Evolutionary conservation across 371 early-diverging fungal species (phyloP), one percentile per base, ranked within the genome.

Genomic region (Smittium culicis): DNA sequence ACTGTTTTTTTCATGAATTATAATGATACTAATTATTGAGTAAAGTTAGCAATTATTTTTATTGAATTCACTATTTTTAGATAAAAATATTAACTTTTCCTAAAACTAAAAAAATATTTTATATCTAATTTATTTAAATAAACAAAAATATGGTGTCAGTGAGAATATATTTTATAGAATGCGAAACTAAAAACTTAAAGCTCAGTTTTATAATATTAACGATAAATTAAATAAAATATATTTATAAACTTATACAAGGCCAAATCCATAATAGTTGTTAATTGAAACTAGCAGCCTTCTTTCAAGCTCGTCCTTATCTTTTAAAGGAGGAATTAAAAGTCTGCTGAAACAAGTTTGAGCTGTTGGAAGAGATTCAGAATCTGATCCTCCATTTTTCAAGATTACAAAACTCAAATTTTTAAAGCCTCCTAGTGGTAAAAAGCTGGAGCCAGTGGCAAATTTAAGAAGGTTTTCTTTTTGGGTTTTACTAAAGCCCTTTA

Each of bases 311-410:
- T 87, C 86, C 63, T 85, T 83, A 24, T 83, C 74, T 3, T 77
- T 71, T 68, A 96, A 97, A 72, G 94, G 94, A 27, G 95, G 94
- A 34, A 98, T 76, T 34, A 97, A 76, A n/a, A 98, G 72, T 1
- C 91, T 84, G 63, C 92, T 93, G 73, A 96, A 98, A 74, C 93
- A 93, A 14, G 92, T 92, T 70, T 88, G 80, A 0, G 91, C 86
- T 0, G 94, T 90, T 0, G 87, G 87, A 56, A 86, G 64, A 72
- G 92, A 75, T 58, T 93, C 91, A 28, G 89, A 87, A 70, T 96
- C 95, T 1, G 93, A n/a, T 5, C n/a, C 90, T 1, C 97, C 97
- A 72, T 95, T 94, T 55, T 90, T 82, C 79, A 92, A 90, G 32
- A 98, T 84, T 54, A 91, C 90, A 81, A 98, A 90, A 1, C 84